Base-by-base conservation (phyloP, 768 basidiomycete genomes). In the Collybia sordida region DNA sequence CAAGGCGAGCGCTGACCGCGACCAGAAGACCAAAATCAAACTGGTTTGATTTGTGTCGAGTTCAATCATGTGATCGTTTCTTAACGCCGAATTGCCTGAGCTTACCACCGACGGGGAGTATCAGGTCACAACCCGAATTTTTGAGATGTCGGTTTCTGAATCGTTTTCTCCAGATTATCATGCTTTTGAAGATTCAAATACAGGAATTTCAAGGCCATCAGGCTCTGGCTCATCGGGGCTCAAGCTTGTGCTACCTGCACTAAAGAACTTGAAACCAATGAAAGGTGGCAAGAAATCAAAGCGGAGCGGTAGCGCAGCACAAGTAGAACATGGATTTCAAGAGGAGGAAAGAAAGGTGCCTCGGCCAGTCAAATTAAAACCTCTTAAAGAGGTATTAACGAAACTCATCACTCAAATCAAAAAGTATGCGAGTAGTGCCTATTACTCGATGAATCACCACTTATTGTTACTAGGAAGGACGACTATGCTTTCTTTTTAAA, bases 401-500 rank as follows among this genome's bases (percentile, higher is more conserved):
- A 83, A 82, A 64, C 72, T 91, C 17, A 82, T 91, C 40, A 59
- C 65, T 0, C 86, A 87, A 66, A 81, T 91, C 22, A 90, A 90
- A 72, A 90, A 85, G 90, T 89, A 52, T 46, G 77, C 57, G 11
- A 11, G 15, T 18, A n/a, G 22, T 36, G 47, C 54, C 28, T 24
- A 8, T 35, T 42, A 19, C 48, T 27, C 39, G 3, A 43, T 2
- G 17, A 24, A 31, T 40, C 38, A 19, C 37, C 5, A 39, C 51
- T 63, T 37, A 22, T 42, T 25, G 15, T 28, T 17, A 21, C 62
- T 56, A 91, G 90, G 72, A 90, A 86, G 65, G 90, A 91, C 62
- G 87, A 89, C 66, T 92, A 92, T 73, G 88, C 86, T 1, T 91
- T 91, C 67, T 92, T 92, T 64, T 65, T 90, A 48, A 60, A 66